A percentile compares a stretch with the other conserved stretches of the same genome.
Conservation (phyloP, 768 basidiomycete species). For the Panellus pusillus region DNA sequence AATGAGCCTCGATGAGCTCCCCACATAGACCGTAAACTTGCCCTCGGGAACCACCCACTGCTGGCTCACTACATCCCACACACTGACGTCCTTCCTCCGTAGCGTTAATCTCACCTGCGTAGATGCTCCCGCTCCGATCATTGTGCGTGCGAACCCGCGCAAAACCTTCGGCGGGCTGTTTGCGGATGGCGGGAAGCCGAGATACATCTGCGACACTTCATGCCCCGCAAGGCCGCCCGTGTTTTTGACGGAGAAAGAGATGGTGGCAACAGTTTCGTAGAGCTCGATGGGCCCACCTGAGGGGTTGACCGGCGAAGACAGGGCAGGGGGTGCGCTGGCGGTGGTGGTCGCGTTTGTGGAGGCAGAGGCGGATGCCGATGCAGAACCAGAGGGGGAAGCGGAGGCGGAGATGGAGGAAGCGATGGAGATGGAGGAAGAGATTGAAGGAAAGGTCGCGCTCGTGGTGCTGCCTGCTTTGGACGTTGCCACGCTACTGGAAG, state of each 20-base stretch:
- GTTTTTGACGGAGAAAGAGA: conserved; percentile 32
- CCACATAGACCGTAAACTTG: conserved; percentile 32
- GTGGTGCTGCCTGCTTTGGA: no score
- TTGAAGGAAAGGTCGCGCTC: not conserved
- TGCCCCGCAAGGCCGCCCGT: conserved; percentile 28
- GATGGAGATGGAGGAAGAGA: not conserved
- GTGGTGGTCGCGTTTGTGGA: conserved; percentile 13
- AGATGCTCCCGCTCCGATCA: conserved; percentile 15
- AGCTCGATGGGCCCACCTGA: conserved; percentile 16
- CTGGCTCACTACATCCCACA: conserved; percentile 25
- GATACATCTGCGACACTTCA: conserved; percentile 26
- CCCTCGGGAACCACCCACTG: conserved; percentile 33
- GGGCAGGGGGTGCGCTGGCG: conserved; percentile 1
- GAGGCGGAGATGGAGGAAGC: not conserved
- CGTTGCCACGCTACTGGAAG: no score
- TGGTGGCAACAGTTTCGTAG: conserved; percentile 28
- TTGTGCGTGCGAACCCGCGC: conserved; percentile 31
- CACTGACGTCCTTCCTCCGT: conserved; percentile 12
- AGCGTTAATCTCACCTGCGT: not conserved
- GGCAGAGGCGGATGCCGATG: conserved; percentile 10
- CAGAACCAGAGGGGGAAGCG: not conserved
- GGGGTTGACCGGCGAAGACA: conserved; percentile 9
- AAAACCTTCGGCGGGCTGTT: conserved; percentile 31
- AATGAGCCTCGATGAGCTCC: conserved; percentile 27
- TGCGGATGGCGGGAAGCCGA: conserved; percentile 25